These are phyloP conservation scores for Penicillium sp. DNA, from an alignment of 2,329 filamentous ascomycete genomes.

Conservation along the genomic window DNA sequence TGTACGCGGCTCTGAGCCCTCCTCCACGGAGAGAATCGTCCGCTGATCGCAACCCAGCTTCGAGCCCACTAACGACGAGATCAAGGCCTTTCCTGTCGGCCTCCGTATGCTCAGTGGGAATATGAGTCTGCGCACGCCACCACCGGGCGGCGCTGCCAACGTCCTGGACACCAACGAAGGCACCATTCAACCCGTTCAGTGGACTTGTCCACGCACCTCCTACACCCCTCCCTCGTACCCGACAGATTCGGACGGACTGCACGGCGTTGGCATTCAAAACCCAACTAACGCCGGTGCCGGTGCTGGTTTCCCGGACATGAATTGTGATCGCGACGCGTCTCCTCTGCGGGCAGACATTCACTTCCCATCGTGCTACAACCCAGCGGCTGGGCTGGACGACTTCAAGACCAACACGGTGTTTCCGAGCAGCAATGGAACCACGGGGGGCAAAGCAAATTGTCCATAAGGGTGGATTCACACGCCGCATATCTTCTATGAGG, in stretches of 20 bases:
- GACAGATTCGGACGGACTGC: constrained; percentile 11
- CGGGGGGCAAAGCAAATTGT: constrained; percentile 13
- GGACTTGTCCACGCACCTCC: constrained; percentile 12
- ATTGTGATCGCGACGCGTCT: constrained; percentile 16
- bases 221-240: constrained; percentile 16
- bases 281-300: constrained; percentile 14
- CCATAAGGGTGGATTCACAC: constrained; percentile 13
- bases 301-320: constrained; percentile 18
- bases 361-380: constrained; percentile 18
- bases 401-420: constrained; percentile 12
- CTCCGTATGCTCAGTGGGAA: constrained; percentile 71
- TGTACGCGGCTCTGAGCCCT: constrained; percentile 44
- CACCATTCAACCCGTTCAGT: constrained; percentile 17
- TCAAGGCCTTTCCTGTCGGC: constrained; percentile 67
- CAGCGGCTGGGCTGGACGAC: constrained; percentile 10
- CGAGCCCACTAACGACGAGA: constrained; percentile 56
- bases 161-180: constrained; percentile 14
- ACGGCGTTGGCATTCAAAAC: constrained; percentile 17
- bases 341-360: constrained; percentile 18
- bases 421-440: constrained; percentile 14
- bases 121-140: constrained; percentile 29
- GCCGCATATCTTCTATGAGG: constrained; percentile 19
- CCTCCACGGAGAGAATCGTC: constrained; percentile 9
- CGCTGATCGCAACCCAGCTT: constrained; percentile 3
- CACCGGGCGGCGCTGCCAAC: constrained; percentile 51